Evolutionary conservation across 306 rosid species (phyloP), one percentile per base, ranked within the genome.

Genomic region (Arachis hypogaea): DNA sequence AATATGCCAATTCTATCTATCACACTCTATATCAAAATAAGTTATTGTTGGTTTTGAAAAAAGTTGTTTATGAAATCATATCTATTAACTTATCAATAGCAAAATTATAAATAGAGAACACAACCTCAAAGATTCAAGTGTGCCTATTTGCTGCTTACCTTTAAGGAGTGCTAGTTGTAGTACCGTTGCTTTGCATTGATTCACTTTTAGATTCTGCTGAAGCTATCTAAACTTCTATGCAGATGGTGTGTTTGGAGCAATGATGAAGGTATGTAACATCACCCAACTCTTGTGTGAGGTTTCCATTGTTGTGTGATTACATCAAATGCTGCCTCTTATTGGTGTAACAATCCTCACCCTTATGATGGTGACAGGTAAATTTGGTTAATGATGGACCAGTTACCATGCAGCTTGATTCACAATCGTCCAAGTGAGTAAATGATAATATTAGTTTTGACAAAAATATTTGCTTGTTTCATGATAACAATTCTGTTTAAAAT

Each of bases 231-330:
- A 43, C 51, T 81, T 78, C 51, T 77, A 55, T 74, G 75, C 78
- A 93, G 98, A 93, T 77, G 98, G 98, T 59, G 83, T 91, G 59
- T 93, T 93, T 88, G 98, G 98, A 80, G 97, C 97, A 7, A 88
- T 81, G 97, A 93, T 93, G 96, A 88, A 91, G 97, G 98, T 91
- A 77, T 45, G 29, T 74, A 11, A 67, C 44, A n/a, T 38, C 62
- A 71, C 42, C 9, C 36, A 46, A 59, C 72, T 64, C 64, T 41
- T 59, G 16, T 9, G 33, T 71, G 51, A 52, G 49, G 45, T 4
- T 72, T 9, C 36, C 57, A 60, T 54, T 62, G 55, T 18, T 66
- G 57, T 29, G 12, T 79, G 63, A 11, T 61, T 66, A 18, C 42
- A 52, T 63, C 28, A 10, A 42, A 54, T 7, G 33, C 18, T 61